Conservation (phyloP, 352 stramenopile genomes). For the Globisporangium megalacanthum region DNA sequence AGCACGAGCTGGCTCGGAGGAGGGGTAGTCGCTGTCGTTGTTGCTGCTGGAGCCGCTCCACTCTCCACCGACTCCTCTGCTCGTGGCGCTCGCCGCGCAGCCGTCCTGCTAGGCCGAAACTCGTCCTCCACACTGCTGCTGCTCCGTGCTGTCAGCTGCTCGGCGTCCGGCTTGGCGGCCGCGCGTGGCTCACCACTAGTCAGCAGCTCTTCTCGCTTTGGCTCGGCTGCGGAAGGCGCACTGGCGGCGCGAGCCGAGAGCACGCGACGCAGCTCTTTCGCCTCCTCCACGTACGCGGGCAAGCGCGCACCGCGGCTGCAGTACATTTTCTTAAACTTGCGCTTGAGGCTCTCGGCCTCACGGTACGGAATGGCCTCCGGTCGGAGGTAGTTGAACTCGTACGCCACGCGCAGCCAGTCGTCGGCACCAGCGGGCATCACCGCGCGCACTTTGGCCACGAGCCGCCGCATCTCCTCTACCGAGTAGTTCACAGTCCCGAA, state of each 20-base stretch:
- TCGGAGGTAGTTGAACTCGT: slow-evolving; percentile 62
- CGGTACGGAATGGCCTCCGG: slow-evolving; percentile 56
- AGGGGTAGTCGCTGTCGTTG: neutral
- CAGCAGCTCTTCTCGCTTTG: slow-evolving; percentile 15
- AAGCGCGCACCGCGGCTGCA: slow-evolving; percentile 28
- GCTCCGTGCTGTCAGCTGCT: too few relatives aligned
- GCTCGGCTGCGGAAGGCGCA: neutral
- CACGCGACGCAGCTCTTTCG: slow-evolving; percentile 40
- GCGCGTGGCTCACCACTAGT: neutral
- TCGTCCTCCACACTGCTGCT: too few relatives aligned
- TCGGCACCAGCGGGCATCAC: slow-evolving; percentile 43
- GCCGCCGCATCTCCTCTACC: slow-evolving; percentile 56
- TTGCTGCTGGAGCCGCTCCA: too few relatives aligned
- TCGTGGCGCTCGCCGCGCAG: neutral
- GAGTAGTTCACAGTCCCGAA: slow-evolving; percentile 68
- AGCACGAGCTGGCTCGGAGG: neutral
- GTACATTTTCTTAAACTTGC: slow-evolving; percentile 76
- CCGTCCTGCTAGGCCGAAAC: too few relatives aligned
- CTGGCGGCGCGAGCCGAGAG: slow-evolving; percentile 38
- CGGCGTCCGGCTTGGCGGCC: neutral
- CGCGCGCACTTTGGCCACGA: slow-evolving; percentile 51
- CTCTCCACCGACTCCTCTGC: too few relatives aligned
- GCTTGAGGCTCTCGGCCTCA: slow-evolving; percentile 58
- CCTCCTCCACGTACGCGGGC: slow-evolving; percentile 43
- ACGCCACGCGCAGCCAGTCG: slow-evolving; percentile 61